phyloP scores from a whole-genome alignment of 176 grass and related monocot genomes.

The Echinochloa phyllopogon region DNA sequence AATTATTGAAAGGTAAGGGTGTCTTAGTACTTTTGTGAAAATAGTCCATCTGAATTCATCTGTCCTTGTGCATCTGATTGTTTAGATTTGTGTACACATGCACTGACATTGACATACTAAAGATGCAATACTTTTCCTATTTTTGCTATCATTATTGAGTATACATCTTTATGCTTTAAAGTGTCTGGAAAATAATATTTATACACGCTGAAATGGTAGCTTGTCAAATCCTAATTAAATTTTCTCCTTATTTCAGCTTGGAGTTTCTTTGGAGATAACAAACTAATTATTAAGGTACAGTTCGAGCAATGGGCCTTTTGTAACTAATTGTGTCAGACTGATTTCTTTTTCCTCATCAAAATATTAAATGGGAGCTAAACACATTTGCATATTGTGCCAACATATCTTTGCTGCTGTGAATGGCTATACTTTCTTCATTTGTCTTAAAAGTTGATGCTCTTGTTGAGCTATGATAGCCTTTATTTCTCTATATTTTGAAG shows the following conservation, averaged over 20 bases:
- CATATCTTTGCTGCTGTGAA: slow-evolving; percentile 8
- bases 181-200: no score
- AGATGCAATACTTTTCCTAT: background rate
- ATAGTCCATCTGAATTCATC: background rate
- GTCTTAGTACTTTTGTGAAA: slow-evolving; percentile 12
- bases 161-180: background rate
- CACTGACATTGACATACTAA: background rate
- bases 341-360: background rate
- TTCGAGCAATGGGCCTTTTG: background rate
- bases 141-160: background rate
- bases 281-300: slow-evolving; percentile 66
- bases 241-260: slow-evolving; percentile 69
- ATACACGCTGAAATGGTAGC: slow-evolving; percentile 19
- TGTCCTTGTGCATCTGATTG: slow-evolving; percentile 13
- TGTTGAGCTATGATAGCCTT: slow-evolving; percentile 14
- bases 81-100: background rate
- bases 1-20: slow-evolving; percentile 65
- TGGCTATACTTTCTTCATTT: background rate
- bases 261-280: slow-evolving; percentile 69
- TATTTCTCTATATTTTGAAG: background rate
- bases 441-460: background rate
- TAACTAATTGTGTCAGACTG: slow-evolving; percentile 17
- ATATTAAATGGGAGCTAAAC: background rate
- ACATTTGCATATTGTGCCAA: background rate
- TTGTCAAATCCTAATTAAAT: slow-evolving; percentile 33